Evolutionary conservation across 1,284 basidiomycete genomes (phyloP).

Genomic region (Golubevia pallescens): DNA sequence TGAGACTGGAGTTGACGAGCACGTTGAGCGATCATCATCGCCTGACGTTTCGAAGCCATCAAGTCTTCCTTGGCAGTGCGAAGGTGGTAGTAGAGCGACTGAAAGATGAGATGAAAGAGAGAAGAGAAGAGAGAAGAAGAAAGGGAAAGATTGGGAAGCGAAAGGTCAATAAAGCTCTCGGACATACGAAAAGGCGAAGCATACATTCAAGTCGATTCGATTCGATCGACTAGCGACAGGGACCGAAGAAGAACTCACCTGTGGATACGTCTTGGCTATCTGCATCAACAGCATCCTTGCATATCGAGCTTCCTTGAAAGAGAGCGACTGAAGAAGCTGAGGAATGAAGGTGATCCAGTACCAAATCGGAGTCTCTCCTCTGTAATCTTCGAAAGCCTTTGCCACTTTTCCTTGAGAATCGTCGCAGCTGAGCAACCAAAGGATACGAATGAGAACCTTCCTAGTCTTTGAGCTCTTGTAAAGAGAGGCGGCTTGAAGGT

Average conservation of each 20-base stretch:
- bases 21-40: constrained; percentile 39
- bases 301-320: constrained; percentile 89
- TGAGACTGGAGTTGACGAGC: constrained; percentile 11
- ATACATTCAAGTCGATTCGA: too few species aligned
- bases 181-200: background rate
- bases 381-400: constrained; percentile 91
- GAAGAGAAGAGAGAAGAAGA: too few species aligned
- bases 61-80: constrained; percentile 89
- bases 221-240: too few species aligned
- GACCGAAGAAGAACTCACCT: constrained; percentile 68
- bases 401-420: constrained; percentile 78
- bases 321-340: constrained; percentile 88
- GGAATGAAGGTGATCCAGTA: constrained; percentile 99
- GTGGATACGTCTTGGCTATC: constrained; percentile 90
- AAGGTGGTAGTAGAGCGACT: constrained; percentile 95
- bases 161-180: constrained; percentile 10
- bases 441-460: constrained; percentile 85
- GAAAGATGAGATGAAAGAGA: constrained; percentile 4
- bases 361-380: constrained; percentile 96
- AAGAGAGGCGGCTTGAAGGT: constrained; percentile 92
- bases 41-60: constrained; percentile 66
- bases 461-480: constrained; percentile 95
- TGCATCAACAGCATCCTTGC: constrained; percentile 87
- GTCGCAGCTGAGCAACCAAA: constrained; percentile 96
- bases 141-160: too few species aligned